These are phyloP conservation scores for Nematocida homosporus DNA, from an alignment of 371 early-diverging fungal species.

Conservation along the genomic window DNA sequence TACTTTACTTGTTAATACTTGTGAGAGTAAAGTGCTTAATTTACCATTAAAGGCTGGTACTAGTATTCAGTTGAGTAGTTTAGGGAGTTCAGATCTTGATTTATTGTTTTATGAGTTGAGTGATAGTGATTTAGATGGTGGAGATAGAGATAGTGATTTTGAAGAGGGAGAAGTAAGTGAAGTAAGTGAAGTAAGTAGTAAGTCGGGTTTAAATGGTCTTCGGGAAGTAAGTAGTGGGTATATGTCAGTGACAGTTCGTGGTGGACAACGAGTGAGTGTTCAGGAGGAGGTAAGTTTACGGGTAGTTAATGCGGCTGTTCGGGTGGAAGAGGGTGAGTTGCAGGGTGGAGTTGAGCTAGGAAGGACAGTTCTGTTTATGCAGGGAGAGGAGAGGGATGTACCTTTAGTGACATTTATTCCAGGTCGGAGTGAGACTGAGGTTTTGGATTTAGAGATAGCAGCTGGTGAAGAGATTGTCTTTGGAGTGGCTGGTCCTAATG, in stretches of 20 bases:
- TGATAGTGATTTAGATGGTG: no score
- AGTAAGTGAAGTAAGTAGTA: no score
- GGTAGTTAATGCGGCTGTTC: constrained; percentile 2
- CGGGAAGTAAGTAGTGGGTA: constrained; percentile 5
- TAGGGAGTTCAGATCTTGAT: constrained; percentile 44
- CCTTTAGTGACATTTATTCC: constrained; percentile 14
- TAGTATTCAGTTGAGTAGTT: not conserved
- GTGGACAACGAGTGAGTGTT: not conserved
- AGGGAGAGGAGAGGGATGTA: not conserved
- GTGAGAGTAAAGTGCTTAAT: constrained; percentile 44
- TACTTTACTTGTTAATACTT: constrained; percentile 21
- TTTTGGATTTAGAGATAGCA: not conserved
- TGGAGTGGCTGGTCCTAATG: not conserved
- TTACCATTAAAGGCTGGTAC: constrained; percentile 24
- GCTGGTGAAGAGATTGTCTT: not conserved
- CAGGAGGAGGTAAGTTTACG: not conserved
- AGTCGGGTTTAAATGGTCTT: no score
- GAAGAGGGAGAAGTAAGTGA: not conserved
- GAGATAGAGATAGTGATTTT: constrained; percentile 5
- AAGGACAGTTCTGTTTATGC: constrained; percentile 15
- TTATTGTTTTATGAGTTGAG: constrained; percentile 38
- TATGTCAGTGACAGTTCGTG: not conserved
- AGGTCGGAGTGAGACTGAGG: constrained; percentile 3
- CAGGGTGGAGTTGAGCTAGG: not conserved
- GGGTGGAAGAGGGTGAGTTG: not conserved